Evolutionary conservation across 2,329 filamentous ascomycete species (phyloP).

Genomic region (Xylariomycetidae sp.): DNA sequence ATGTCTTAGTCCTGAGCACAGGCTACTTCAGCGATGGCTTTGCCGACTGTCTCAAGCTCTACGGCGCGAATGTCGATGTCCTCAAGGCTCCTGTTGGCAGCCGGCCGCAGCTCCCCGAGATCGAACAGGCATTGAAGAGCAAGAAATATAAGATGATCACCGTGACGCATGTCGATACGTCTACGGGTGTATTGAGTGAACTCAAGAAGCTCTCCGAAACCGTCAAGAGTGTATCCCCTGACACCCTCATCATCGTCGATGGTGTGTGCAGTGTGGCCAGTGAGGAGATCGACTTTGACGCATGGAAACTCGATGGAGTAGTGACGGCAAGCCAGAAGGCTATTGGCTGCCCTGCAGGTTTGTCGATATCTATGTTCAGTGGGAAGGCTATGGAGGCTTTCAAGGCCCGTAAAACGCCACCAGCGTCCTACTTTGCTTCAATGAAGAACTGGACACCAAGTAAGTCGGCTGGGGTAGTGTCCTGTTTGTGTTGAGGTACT

Average conservation of each 20-base stretch:
- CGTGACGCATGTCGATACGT: constrained; percentile 96
- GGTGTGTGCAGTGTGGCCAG: constrained; percentile 95
- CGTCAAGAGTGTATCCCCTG: constrained; percentile 80
- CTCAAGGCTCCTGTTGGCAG: constrained; percentile 85
- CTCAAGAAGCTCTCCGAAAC: constrained; percentile 78
- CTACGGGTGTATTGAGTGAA: constrained; percentile 91
- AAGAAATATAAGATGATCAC: constrained; percentile 94
- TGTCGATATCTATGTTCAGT: constrained; percentile 93
- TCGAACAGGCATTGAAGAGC: constrained; percentile 82
- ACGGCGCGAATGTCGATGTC: constrained; percentile 86
- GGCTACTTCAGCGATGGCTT: constrained; percentile 98
- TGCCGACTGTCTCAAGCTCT: constrained; percentile 84
- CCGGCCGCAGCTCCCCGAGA: constrained; percentile 77
- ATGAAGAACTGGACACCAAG: constrained; percentile 97
- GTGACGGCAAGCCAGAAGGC: constrained; percentile 95
- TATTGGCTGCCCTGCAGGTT: constrained; percentile 88
- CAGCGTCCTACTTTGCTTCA: constrained; percentile 87
- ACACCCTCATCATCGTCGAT: constrained; percentile 88
- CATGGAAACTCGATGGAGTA: constrained; percentile 88
- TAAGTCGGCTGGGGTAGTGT: constrained; percentile 33
- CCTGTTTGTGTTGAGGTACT: constrained; percentile 6
- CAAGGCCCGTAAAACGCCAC: constrained; percentile 74
- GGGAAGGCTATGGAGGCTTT: constrained; percentile 78
- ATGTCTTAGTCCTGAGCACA: constrained; percentile 88
- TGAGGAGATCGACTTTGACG: constrained; percentile 94